Base-by-base conservation (phyloP, 805 yeast species). In the Blastobotrys americana region DNA sequence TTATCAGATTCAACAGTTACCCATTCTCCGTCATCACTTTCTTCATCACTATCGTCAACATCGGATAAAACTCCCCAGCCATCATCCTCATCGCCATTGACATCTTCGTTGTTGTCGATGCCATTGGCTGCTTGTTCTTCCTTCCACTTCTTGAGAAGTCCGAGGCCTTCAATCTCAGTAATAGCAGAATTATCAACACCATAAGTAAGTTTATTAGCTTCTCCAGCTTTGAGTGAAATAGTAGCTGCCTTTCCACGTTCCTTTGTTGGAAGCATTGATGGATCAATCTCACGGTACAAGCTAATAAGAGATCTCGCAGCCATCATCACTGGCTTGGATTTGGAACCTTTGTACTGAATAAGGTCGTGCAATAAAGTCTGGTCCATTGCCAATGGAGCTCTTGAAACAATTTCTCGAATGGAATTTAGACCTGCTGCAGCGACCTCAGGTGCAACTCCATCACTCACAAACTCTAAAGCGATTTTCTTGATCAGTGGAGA, bases 381-480 rank as follows among this genome's bases (percentile, higher is more conserved):
- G 43, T 88, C 97, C 56, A 93, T 88, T 20, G 97, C 96, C 52
- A 90, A 71, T 13, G 98, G 97, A 8, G 95, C 94, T 71, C 99
- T 81, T 1, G 96, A 66, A 51, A 89, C 73, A 47, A 93, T 87
- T 66, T 93, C 98, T 55, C 97, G 74, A 48, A 90, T 90, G 2
- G 97, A 85, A 65, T 93, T 93, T 53, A 93, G 74, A 58, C 99
- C 99, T 3, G 97, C 97, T 43, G 97, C 88, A 3, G 97, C 97
- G 44, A 89, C 99, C 66, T 93, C 96, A 27, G 95, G 80, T 13
- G 97, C 88, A 34, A 93, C 98, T 73, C 99, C 99, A 60, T 93
- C 97, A 54, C 95, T 84, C 20, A 93, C 96, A 58, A 93, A 93
- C 66, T 93, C 98, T 66, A 93, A 95, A 1, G 98, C 97, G 53